Conservation (phyloP, 306 rosid species). For the Psophocarpus tetragonolobus region DNA sequence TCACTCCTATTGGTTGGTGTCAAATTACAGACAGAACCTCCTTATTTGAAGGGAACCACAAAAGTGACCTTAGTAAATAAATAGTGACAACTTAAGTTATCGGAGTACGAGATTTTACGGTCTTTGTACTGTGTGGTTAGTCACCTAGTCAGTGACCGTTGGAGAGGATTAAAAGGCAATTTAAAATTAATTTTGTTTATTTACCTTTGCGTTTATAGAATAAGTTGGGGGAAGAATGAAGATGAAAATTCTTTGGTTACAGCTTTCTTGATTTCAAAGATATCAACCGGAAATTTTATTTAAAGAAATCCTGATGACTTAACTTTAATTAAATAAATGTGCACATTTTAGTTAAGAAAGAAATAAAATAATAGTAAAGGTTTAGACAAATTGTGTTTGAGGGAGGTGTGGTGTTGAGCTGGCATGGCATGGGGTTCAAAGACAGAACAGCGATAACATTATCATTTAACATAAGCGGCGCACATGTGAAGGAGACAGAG, state of each 20-base stretch:
- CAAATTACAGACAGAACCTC: conserved; percentile 48
- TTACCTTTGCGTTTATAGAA: neutral
- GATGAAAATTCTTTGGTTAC: neutral
- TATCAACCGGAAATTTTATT: neutral
- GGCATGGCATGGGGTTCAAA: conserved; percentile 21
- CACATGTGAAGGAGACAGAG: too few relatives aligned
- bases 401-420: conserved; percentile 15
- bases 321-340: neutral
- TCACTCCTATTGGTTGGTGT: neutral
- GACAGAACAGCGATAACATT: conserved; percentile 24
- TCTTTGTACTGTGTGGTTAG: neutral
- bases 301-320: neutral
- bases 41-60: conserved; percentile 21
- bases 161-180: conserved; percentile 37
- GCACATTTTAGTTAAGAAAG: too few relatives aligned
- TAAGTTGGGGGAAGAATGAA: neutral
- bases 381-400: too few relatives aligned
- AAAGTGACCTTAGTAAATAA: conserved; percentile 22
- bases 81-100: neutral
- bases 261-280: neutral
- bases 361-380: too few relatives aligned
- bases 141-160: conserved; percentile 58
- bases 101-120: conserved; percentile 26
- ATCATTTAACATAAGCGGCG: conserved; percentile 33
- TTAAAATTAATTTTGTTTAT: neutral